These are phyloP conservation scores for Mortierella alpina DNA, from an alignment of 192 early-diverging fungal species.

Conservation along the genomic window DNA sequence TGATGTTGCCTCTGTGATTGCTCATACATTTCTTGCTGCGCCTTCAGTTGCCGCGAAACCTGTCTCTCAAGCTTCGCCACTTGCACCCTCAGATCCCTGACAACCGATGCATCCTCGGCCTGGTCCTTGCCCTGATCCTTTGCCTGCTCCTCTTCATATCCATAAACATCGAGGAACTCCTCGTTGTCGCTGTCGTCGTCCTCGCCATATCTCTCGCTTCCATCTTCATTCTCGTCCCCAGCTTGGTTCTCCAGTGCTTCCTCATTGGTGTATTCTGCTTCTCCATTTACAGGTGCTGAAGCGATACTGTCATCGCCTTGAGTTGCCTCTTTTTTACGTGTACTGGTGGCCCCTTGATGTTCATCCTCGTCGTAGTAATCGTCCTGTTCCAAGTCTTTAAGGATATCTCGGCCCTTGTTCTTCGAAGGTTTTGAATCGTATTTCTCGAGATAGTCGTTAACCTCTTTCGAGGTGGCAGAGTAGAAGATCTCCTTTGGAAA, in stretches of 20 bases:
- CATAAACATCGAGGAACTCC: background rate
- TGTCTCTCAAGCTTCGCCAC: too few relatives aligned
- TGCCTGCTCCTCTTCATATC: background rate
- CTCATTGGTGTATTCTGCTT: background rate
- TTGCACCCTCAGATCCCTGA: too few relatives aligned
- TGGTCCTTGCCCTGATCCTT: background rate
- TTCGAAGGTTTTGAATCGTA: background rate
- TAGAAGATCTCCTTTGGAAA: conserved; percentile 6
- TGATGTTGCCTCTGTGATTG: background rate
- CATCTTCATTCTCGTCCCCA: background rate
- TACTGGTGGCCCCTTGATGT: background rate
- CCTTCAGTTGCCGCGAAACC: too few relatives aligned
- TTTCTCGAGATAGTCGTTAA: background rate
- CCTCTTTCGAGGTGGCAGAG: background rate
- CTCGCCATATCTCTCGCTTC: background rate
- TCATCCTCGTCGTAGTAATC: background rate
- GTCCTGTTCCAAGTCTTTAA: background rate
- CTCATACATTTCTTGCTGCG: background rate
- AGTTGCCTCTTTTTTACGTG: too few relatives aligned
- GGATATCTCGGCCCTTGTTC: background rate
- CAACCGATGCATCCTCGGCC: background rate
- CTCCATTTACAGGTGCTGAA: background rate
- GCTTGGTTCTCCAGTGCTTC: background rate
- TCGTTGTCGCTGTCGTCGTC: background rate
- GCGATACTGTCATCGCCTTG: background rate